Evolutionary conservation across 768 basidiomycete species (phyloP).

Genomic region (Kwoniella pini): DNA sequence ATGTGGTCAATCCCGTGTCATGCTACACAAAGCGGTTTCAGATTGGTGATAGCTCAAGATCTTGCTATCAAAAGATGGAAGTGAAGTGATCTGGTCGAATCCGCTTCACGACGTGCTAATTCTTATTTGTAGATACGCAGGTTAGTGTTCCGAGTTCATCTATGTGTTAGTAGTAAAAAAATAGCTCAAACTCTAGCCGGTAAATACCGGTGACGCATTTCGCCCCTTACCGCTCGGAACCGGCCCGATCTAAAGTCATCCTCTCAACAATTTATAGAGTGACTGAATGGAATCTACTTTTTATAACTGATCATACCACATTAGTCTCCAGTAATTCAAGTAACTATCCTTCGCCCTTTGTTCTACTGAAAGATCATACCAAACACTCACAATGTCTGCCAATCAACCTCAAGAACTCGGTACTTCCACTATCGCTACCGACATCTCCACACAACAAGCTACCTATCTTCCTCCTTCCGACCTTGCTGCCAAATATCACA

Average conservation of each 20-base stretch:
- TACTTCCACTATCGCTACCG: slow-evolving; percentile 30
- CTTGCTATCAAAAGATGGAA: too few relatives aligned
- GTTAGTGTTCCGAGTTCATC: too few relatives aligned
- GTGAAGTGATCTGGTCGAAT: too few relatives aligned
- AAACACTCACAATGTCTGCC: slow-evolving; percentile 22
- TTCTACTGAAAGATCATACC: not conserved
- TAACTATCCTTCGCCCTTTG: not conserved
- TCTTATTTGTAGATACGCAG: too few relatives aligned
- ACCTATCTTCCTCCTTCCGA: slow-evolving; percentile 46
- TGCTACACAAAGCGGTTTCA: too few relatives aligned
- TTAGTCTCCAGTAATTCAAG: not conserved
- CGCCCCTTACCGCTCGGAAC: slow-evolving; percentile 2
- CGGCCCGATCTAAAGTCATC: not conserved
- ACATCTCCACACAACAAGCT: slow-evolving; percentile 35
- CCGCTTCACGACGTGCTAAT: too few relatives aligned
- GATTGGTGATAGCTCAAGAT: too few relatives aligned
- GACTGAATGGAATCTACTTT: not conserved
- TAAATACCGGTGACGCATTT: slow-evolving; percentile 4
- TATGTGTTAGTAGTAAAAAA: too few relatives aligned
- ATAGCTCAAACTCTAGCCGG: not conserved
- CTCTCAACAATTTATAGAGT: not conserved
- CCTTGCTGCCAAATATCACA: slow-evolving; percentile 34
- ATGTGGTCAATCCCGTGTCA: too few relatives aligned
- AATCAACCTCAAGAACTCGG: slow-evolving; percentile 33
- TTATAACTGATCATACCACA: not conserved